These are phyloP conservation scores for Termitomyces sp. DNA, from an alignment of 768 basidiomycete species.

Conservation along the genomic window DNA sequence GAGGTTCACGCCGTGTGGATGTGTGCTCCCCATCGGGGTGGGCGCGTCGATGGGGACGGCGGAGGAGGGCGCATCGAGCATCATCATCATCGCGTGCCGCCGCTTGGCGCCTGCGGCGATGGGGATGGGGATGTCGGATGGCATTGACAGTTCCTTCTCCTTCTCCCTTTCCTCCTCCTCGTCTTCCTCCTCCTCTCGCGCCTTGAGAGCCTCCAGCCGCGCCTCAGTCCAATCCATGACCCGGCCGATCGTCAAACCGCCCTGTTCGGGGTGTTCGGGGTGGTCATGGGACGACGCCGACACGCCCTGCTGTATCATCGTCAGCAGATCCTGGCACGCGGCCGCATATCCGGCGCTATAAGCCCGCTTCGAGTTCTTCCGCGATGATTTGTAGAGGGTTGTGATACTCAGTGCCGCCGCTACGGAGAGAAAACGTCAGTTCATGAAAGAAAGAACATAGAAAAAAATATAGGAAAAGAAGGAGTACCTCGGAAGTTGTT, in stretches of 20 bases:
- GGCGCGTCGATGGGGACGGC: conserved; percentile 23
- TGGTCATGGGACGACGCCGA: conserved; percentile 41
- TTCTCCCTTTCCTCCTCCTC: conserved; percentile 74
- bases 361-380: conserved; percentile 72
- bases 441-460: conserved; percentile 18
- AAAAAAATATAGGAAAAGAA: neutral
- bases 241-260: conserved; percentile 71
- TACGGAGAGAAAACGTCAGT: conserved; percentile 24
- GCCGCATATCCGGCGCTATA: conserved; percentile 80
- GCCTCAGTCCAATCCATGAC: conserved; percentile 88
- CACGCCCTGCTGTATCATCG: conserved; percentile 82
- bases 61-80: conserved; percentile 54
- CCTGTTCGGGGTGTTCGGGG: conserved; percentile 43
- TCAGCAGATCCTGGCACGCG: conserved; percentile 76
- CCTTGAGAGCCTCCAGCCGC: conserved; percentile 69
- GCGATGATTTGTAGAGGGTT: conserved; percentile 77
- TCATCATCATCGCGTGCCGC: conserved; percentile 76
- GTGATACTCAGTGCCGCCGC: conserved; percentile 84
- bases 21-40: too few species aligned
- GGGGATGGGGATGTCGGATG: conserved; percentile 35
- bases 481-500: conserved; percentile 78
- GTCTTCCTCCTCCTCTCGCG: conserved; percentile 77
- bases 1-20: too few species aligned
- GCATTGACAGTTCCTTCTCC: conserved; percentile 35
- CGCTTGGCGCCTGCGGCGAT: conserved; percentile 64